Evolutionary conservation across 2,329 filamentous ascomycete genomes (phyloP).

Genomic region (Acephala macrosclerotiorum): DNA sequence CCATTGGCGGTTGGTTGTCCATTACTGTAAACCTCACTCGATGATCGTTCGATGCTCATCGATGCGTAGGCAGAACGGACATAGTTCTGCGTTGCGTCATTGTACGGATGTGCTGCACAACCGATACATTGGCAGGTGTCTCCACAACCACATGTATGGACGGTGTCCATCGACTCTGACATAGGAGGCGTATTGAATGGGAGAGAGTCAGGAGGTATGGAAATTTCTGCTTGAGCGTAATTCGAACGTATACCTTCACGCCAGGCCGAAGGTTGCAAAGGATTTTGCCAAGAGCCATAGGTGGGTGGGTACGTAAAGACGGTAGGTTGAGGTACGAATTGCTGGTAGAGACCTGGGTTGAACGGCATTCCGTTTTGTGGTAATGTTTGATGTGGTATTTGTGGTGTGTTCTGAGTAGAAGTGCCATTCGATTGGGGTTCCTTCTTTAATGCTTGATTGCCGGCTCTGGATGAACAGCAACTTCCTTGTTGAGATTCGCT

Average conservation of each 20-base stretch:
- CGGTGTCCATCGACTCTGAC: slow-evolving; percentile 42
- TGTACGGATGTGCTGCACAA: slow-evolving; percentile 73
- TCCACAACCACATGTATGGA: slow-evolving; percentile 67
- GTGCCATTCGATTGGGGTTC: slow-evolving; percentile 28
- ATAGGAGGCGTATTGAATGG: slow-evolving; percentile 45
- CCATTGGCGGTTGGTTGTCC: slow-evolving; percentile 18
- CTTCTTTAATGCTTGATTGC: slow-evolving; percentile 26
- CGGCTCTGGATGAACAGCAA: slow-evolving; percentile 49
- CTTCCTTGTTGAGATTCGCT: slow-evolving; percentile 35
- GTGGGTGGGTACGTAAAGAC: slow-evolving; percentile 61
- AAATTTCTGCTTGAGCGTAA: slow-evolving; percentile 46
- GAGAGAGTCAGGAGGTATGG: slow-evolving; percentile 24
- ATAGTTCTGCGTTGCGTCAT: slow-evolving; percentile 64
- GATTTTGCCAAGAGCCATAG: slow-evolving; percentile 62
- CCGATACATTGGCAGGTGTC: slow-evolving; percentile 72
- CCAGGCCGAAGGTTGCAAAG: slow-evolving; percentile 62
- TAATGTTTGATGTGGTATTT: slow-evolving; percentile 39
- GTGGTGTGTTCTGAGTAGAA: slow-evolving; percentile 25
- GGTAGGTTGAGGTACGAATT: slow-evolving; percentile 49
- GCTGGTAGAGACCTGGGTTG: slow-evolving; percentile 30
- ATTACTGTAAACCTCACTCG: slow-evolving; percentile 32
- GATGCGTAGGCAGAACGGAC: slow-evolving; percentile 54
- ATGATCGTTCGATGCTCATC: slow-evolving; percentile 34
- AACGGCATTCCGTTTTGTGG: slow-evolving; percentile 36
- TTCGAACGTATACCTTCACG: slow-evolving; percentile 53